Evolutionary conservation across 805 yeast genomes (phyloP).

Genomic region (Kurtzmaniella fragi): DNA sequence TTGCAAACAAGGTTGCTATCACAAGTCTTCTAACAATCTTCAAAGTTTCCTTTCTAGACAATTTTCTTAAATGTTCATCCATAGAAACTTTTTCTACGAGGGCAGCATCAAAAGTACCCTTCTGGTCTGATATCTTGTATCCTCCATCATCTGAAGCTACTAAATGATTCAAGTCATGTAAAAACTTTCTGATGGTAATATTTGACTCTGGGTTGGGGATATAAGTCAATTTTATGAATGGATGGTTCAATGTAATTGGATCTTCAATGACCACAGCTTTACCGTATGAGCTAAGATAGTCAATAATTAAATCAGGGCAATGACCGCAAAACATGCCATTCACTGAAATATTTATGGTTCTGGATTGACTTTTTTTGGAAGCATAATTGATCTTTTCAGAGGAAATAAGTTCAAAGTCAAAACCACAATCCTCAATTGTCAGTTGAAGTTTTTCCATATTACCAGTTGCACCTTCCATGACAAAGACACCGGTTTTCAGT

Average conservation of each 20-base stretch:
- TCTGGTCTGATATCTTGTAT: slow-evolving; percentile 11
- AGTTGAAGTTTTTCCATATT: slow-evolving; percentile 40
- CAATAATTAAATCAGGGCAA: slow-evolving; percentile 57
- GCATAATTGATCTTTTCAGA: slow-evolving; percentile 42
- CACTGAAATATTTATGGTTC: slow-evolving; percentile 53
- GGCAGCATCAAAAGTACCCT: slow-evolving; percentile 42
- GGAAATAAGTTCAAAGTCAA: slow-evolving; percentile 48
- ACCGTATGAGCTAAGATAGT: slow-evolving; percentile 48
- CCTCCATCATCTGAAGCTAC: slow-evolving; percentile 23
- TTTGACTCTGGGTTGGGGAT: slow-evolving; percentile 44
- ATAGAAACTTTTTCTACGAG: slow-evolving; percentile 51
- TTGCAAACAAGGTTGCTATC: slow-evolving; percentile 49
- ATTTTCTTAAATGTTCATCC: slow-evolving; percentile 55
- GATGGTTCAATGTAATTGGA: slow-evolving; percentile 49
- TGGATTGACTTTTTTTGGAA: slow-evolving; percentile 42
- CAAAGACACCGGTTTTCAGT: slow-evolving; percentile 59
- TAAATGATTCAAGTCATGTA: slow-evolving; percentile 43
- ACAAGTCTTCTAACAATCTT: slow-evolving; percentile 42
- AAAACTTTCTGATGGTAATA: slow-evolving; percentile 52
- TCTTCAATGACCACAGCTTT: slow-evolving; percentile 52
- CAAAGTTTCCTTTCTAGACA: slow-evolving; percentile 46
- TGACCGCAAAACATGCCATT: slow-evolving; percentile 67
- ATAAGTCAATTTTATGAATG: slow-evolving; percentile 61
- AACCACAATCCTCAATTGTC: slow-evolving; percentile 63
- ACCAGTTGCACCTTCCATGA: slow-evolving; percentile 39